Base-by-base conservation (phyloP, 345 rosid species). In the Anastatica hierochuntica region DNA sequence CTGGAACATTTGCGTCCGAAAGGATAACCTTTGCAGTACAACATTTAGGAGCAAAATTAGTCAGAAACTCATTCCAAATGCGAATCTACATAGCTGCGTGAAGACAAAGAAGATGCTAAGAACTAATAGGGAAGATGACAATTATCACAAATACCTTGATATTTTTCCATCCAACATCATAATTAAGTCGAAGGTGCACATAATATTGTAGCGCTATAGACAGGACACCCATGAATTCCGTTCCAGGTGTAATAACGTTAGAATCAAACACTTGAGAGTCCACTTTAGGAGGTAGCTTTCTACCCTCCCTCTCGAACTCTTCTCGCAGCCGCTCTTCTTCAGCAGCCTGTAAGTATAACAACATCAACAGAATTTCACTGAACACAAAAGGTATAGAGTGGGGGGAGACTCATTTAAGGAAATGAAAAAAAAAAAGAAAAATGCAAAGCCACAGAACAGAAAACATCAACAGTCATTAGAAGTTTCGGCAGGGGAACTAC, bases 21-120 rank as follows among this genome's bases (percentile, higher is more conserved):
- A 88, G 92, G 42, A 88, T 80, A 47, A 88, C 95, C 97, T 88
- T n/a, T n/a, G n/a, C n/a, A n/a, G n/a, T n/a, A n/a, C n/a, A n/a
- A 63, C 33, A 49, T 8, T 47, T 20, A 61, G 6, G 49, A 30
- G 49, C 15, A 67, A 63, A 37, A n/a, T 58, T 43, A 58, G 56
- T 33, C 65, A 21, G 49, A 67, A 10, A 52, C 5, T 19, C 48
- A 29, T 40, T 13, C 33, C 16, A 52, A 16, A 45, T 16, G 11
- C 9, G 15, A 4, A 54, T 29, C n/a, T 43, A 7, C 19, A 16
- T n/a, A 39, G 15, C 6, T 27, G 26, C 48, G 8, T 35, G 13
- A 39, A 41, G 14, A 14, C 9, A 27, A 26, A 20, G 29, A 41
- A 24, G n/a, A 6, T 29, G 10, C 40, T 19, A 14, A 27, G 10